Percentiles rank a stretch among this genome's conserved stretches.
These are phyloP conservation scores for Leccinum olivaceopallidum DNA, from an alignment of 768 basidiomycete genomes.

Conservation along the genomic window DNA sequence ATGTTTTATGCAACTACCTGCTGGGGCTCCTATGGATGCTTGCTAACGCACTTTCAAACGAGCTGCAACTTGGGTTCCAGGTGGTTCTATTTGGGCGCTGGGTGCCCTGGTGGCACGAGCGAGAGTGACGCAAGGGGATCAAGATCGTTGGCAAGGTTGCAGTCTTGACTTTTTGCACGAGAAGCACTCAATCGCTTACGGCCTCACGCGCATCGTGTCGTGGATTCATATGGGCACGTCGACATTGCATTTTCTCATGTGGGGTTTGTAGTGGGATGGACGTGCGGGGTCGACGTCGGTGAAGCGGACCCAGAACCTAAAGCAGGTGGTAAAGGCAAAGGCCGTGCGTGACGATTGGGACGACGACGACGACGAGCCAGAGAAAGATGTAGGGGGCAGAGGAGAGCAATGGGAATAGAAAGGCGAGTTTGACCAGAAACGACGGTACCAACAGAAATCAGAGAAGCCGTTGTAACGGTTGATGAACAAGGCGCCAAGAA, in stretches of 20 bases:
- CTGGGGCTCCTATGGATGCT: constrained; percentile 68
- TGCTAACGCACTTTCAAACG: constrained; percentile 61
- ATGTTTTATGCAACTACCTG: constrained; percentile 50
- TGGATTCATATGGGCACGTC: not conserved
- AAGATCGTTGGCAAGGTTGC: constrained; percentile 15
- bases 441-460: not conserved
- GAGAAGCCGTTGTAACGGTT: no score
- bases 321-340: not conserved
- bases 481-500: no score
- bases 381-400: not conserved
- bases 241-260: not conserved
- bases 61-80: not conserved
- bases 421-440: not conserved
- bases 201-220: no score
- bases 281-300: constrained; percentile 1
- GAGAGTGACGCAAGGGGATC: constrained; percentile 14
- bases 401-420: not conserved
- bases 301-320: not conserved
- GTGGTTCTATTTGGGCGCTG: no score
- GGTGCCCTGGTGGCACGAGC: constrained; percentile 9
- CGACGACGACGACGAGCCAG: constrained; percentile 31
- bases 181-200: constrained; percentile 14
- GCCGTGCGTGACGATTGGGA: constrained; percentile 58
- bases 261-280: constrained; percentile 1
- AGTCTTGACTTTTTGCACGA: not conserved